These are phyloP conservation scores for Metschnikowia rubicola DNA, from an alignment of 805 yeast species.

Conservation along the genomic window DNA sequence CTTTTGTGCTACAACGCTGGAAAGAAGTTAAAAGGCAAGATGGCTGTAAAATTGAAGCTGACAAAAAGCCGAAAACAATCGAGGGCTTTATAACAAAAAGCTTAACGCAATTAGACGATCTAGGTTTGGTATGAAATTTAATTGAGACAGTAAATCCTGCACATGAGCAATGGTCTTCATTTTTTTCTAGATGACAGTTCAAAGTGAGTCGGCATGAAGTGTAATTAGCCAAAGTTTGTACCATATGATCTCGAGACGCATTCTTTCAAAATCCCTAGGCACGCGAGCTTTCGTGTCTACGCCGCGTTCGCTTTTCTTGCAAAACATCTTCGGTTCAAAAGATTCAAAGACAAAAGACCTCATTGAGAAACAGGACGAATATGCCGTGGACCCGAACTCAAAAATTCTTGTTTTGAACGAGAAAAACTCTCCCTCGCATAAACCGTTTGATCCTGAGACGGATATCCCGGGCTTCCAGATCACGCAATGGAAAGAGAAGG, in stretches of 20 bases:
- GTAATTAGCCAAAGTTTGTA: background rate
- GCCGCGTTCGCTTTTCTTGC: conserved; percentile 24
- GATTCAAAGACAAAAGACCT: conserved; percentile 33
- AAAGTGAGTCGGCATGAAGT: background rate
- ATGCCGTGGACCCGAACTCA: conserved; percentile 28
- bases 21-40: background rate
- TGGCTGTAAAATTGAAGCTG: background rate
- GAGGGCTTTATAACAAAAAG: background rate
- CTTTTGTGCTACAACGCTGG: conserved; percentile 1
- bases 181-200: conserved; percentile 3
- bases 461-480: conserved; percentile 38
- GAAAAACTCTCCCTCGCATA: conserved; percentile 31
- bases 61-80: background rate
- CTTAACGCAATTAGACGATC: background rate
- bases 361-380: conserved; percentile 37
- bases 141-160: background rate
- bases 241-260: conserved; percentile 5
- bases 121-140: background rate
- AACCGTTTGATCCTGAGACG: conserved; percentile 23
- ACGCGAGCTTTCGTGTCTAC: conserved; percentile 10
- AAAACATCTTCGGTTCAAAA: conserved; percentile 33
- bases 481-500: conserved; percentile 33
- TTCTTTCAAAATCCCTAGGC: conserved; percentile 3
- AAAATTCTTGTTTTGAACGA: conserved; percentile 36
- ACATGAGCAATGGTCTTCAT: background rate